These are phyloP conservation scores for Exophiala sp. DNA, from an alignment of 2,329 filamentous ascomycete genomes.

Conservation along the genomic window DNA sequence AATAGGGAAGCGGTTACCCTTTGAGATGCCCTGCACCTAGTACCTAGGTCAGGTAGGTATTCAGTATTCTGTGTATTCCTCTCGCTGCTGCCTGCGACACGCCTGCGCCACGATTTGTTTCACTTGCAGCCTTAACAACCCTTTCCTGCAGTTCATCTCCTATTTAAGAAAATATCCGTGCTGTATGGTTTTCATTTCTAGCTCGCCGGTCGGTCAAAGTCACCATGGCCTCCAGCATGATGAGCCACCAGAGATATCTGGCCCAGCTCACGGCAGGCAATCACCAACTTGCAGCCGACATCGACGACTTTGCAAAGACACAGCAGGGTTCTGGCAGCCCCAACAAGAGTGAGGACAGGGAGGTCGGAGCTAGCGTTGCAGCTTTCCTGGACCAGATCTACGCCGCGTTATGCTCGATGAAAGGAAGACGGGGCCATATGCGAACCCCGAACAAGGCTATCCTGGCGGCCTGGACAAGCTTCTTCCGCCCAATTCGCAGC, in stretches of 20 bases:
- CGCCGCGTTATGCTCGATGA: neutral
- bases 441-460: constrained; percentile 1
- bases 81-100: neutral
- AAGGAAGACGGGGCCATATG: neutral
- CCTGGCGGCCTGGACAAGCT: constrained; percentile 1
- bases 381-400: neutral
- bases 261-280: neutral
- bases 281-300: no score
- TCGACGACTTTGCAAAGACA: no score
- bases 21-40: no score
- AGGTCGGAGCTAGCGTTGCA: neutral
- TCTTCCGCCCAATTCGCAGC: neutral
- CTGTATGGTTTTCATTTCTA: no score
- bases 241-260: neutral
- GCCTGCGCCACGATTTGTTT: neutral
- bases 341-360: no score
- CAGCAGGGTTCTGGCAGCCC: no score
- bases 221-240: neutral
- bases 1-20: no score
- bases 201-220: neutral
- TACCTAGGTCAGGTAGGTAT: no score
- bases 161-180: neutral
- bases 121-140: neutral
- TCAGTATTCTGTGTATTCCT: neutral
- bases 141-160: no score